phyloP scores from a whole-genome alignment of 208 protist species.

The Zelonia costaricensis region DNA sequence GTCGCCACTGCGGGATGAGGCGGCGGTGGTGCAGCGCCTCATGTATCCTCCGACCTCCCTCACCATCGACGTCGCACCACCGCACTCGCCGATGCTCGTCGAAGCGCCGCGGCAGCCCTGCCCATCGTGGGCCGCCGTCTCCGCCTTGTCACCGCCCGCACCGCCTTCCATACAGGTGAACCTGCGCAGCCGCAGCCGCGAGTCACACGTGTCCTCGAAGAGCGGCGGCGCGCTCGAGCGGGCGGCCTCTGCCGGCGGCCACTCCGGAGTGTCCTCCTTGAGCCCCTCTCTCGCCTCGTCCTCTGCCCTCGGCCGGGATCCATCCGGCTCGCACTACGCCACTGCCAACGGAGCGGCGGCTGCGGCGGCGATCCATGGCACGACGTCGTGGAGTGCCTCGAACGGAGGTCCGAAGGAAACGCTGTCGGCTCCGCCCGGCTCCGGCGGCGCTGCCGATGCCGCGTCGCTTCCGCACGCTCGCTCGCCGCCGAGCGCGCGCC shows the following conservation, averaged over 20 bases:
- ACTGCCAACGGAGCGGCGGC: no score
- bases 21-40: conserved; percentile 2
- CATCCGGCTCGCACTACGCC: neutral
- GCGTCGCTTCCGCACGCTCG: no score
- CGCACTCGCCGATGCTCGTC: neutral
- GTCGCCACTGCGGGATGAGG: neutral
- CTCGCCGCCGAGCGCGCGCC: neutral
- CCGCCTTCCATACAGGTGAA: neutral
- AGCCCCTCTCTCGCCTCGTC: neutral
- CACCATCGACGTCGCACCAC: conserved; percentile 11
- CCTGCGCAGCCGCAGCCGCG: neutral
- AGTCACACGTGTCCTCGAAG: neutral
- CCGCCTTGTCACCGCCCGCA: neutral
- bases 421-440: no score
- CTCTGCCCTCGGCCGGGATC: neutral
- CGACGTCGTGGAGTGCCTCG: no score
- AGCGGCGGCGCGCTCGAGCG: neutral
- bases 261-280: neutral
- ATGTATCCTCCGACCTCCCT: conserved; percentile 9
- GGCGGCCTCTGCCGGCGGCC: neutral
- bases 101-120: neutral
- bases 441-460: no score
- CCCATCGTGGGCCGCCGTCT: neutral
- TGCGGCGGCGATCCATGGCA: no score
- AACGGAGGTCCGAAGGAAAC: no score